These are phyloP conservation scores for Colletotrichum filicis DNA, from an alignment of 2,329 filamentous ascomycete genomes.

Conservation along the genomic window DNA sequence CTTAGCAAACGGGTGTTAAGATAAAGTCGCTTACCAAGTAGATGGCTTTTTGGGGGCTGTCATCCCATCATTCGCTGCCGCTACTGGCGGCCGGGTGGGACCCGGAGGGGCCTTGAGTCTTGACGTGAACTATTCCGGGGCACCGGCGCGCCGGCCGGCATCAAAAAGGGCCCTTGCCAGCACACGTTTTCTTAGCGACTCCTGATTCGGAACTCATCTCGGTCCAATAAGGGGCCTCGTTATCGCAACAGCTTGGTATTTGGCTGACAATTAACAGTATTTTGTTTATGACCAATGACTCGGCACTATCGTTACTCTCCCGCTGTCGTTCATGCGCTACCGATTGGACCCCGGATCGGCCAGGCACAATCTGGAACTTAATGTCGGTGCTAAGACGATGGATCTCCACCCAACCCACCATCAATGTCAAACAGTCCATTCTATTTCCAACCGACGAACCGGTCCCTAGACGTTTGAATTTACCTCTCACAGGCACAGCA, in stretches of 20 bases:
- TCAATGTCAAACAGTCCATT: conserved; percentile 22
- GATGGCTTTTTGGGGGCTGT: background rate
- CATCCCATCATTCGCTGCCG: background rate
- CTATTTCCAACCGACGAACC: conserved; percentile 10
- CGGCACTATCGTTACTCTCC: conserved; percentile 19
- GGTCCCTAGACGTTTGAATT: conserved; percentile 8
- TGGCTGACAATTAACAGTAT: background rate
- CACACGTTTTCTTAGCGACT: background rate
- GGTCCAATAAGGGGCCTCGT: background rate
- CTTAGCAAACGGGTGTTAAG: conserved; percentile 8
- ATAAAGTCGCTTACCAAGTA: conserved; percentile 17
- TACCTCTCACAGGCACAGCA: conserved; percentile 20
- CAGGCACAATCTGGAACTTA: conserved; percentile 21
- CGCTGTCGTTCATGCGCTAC: conserved; percentile 21
- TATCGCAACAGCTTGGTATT: background rate
- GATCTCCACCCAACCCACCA: background rate
- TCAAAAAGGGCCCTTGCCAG: background rate
- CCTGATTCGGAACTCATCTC: background rate
- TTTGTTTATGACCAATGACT: conserved; percentile 21
- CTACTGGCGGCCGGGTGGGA: conserved; percentile 7
- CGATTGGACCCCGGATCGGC: conserved; percentile 8
- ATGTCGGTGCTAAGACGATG: conserved; percentile 14
- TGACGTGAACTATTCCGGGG: conserved; percentile 18
- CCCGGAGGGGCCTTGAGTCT: background rate
- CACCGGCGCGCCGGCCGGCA: conserved; percentile 1